Evolutionary conservation across 2,329 filamentous ascomycete genomes (phyloP).

Genomic region (Alternaria triticina): DNA sequence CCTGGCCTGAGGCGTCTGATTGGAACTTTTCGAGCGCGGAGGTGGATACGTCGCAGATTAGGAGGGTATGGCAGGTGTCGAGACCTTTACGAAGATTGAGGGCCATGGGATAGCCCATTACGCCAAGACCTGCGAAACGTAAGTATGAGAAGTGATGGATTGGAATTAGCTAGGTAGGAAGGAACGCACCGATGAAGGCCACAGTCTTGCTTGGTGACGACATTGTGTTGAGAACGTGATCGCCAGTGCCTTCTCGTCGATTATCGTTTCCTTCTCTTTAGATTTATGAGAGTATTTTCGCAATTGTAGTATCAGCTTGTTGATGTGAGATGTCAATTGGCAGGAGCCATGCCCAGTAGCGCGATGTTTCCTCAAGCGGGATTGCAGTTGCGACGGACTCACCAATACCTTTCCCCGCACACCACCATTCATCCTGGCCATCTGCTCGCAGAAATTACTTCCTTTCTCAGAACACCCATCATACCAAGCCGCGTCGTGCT

Average conservation of each 20-base stretch:
- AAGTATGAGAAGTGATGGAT: background rate
- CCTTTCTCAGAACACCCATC: background rate
- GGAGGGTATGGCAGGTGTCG: constrained; percentile 34
- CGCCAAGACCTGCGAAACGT: constrained; percentile 41
- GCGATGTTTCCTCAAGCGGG: background rate
- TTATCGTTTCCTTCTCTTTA: background rate
- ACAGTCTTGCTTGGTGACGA: constrained; percentile 26
- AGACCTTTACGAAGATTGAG: constrained; percentile 50
- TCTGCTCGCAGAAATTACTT: background rate
- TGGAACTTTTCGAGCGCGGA: constrained; percentile 49
- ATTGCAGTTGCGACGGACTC: background rate
- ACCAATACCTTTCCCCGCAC: background rate
- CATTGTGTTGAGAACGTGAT: constrained; percentile 9
- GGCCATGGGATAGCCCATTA: constrained; percentile 54
- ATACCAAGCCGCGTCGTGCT: background rate
- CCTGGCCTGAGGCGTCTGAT: constrained; percentile 42
- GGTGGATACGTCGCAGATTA: constrained; percentile 50
- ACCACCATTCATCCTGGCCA: background rate
- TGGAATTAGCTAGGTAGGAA: background rate
- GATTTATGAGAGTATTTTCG: background rate
- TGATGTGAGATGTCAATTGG: no score
- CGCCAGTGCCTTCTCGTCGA: background rate
- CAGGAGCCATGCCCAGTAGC: background rate
- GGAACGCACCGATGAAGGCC: constrained; percentile 30
- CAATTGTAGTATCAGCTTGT: background rate